Evolutionary conservation across 192 early-diverging fungal genomes (phyloP).

Genomic region (Dissophora ornata): DNA sequence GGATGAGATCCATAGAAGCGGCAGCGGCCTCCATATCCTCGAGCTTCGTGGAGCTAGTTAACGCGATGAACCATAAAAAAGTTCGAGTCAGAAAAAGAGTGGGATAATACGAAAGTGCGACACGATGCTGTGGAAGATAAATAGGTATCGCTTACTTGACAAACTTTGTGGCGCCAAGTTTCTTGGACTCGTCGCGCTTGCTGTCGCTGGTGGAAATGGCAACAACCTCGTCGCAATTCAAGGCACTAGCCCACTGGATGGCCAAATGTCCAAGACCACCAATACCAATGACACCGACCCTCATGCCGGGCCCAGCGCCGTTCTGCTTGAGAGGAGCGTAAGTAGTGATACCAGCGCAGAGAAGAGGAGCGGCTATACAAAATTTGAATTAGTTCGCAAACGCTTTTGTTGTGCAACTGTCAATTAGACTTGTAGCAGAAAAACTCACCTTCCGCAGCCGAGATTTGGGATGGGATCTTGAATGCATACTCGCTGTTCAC

Average conservation of each 20-base stretch:
- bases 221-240: slow-evolving; percentile 63
- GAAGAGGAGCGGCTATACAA: slow-evolving; percentile 72
- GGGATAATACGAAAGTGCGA: too few species aligned
- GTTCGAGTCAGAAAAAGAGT: background rate
- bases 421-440: background rate
- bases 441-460: slow-evolving; percentile 60
- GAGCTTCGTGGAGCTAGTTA: slow-evolving; percentile 31
- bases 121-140: background rate
- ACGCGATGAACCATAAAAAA: background rate
- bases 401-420: too few species aligned
- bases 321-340: slow-evolving; percentile 67
- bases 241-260: slow-evolving; percentile 72
- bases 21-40: slow-evolving; percentile 32
- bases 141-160: slow-evolving; percentile 36
- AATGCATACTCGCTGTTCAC: slow-evolving; percentile 72
- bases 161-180: slow-evolving; percentile 72
- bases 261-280: slow-evolving; percentile 79
- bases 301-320: slow-evolving; percentile 57
- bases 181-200: slow-evolving; percentile 67
- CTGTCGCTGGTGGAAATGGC: slow-evolving; percentile 66
- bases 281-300: slow-evolving; percentile 74
- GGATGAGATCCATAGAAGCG: slow-evolving; percentile 44
- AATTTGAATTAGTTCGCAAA: slow-evolving; percentile 3
- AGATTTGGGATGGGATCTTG: slow-evolving; percentile 69
- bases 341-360: slow-evolving; percentile 89